Conservation (phyloP, 495 filamentous ascomycete genomes). For the Thermothielavioides terrestris region DNA sequence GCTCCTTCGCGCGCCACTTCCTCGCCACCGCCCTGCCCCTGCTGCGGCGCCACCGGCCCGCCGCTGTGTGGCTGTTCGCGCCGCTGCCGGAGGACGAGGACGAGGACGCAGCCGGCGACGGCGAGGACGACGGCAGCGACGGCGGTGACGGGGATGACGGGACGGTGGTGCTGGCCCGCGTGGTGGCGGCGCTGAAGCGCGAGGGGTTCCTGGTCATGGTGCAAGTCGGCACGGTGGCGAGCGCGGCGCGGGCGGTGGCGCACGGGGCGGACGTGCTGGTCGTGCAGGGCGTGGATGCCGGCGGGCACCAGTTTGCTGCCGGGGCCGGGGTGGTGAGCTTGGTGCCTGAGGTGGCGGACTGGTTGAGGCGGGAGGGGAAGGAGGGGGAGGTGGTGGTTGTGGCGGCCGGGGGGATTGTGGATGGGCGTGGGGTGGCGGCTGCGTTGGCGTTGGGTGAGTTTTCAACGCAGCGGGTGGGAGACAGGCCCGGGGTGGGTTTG, state of each 20-base stretch:
- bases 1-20: conserved; percentile 22
- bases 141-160: too few species aligned
- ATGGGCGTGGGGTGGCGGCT: conserved; percentile 57
- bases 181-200: conserved; percentile 9
- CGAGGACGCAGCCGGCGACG: neutral
- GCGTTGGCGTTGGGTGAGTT: conserved; percentile 49
- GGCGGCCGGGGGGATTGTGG: conserved; percentile 65
- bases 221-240: conserved; percentile 55
- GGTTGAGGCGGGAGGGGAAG: conserved; percentile 33
- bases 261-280: conserved; percentile 56
- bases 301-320: conserved; percentile 57
- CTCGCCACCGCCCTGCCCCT: conserved; percentile 27
- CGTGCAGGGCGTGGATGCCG: conserved; percentile 65
- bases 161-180: too few species aligned
- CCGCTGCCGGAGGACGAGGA: conserved; percentile 39
- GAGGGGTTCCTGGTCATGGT: conserved; percentile 36
- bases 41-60: conserved; percentile 44
- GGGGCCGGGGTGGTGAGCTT: conserved; percentile 49
- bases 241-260: conserved; percentile 39
- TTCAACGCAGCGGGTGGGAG: neutral
- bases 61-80: conserved; percentile 71
- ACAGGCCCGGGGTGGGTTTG: neutral
- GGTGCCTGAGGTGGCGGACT: conserved; percentile 40
- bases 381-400: conserved; percentile 45
- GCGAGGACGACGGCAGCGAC: neutral